Evolutionary conservation across 768 basidiomycete genomes (phyloP).

Genomic region (Tricholomella constricta): DNA sequence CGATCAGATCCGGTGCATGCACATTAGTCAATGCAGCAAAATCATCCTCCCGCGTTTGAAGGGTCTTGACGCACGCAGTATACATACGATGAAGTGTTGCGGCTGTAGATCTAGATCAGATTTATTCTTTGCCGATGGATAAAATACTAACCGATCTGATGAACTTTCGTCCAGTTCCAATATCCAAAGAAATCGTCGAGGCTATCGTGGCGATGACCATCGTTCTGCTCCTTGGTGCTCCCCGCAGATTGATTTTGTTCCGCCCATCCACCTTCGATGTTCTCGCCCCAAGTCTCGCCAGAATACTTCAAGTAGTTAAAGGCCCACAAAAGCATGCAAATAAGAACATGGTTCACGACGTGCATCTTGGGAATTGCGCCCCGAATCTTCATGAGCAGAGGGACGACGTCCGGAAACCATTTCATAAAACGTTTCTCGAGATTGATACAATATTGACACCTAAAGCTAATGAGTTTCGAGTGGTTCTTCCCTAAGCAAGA

Average conservation of each 20-base stretch:
- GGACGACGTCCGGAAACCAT: slow-evolving; percentile 15
- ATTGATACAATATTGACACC: slow-evolving; percentile 27
- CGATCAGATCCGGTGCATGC: neutral
- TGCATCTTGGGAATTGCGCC: slow-evolving; percentile 33
- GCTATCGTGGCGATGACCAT: slow-evolving; percentile 32
- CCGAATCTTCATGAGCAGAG: slow-evolving; percentile 14
- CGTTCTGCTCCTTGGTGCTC: slow-evolving; percentile 31
- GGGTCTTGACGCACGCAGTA: neutral
- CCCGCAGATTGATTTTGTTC: slow-evolving; percentile 28
- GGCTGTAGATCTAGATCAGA: neutral
- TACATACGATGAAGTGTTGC: neutral
- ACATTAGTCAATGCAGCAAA: neutral
- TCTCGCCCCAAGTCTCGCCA: slow-evolving; percentile 28
- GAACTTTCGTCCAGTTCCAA: slow-evolving; percentile 31
- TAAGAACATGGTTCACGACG: slow-evolving; percentile 24
- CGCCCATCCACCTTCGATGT: slow-evolving; percentile 34
- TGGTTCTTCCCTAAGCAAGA: too few relatives aligned
- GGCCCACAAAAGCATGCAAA: slow-evolving; percentile 23
- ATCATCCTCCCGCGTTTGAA: neutral
- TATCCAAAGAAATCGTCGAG: slow-evolving; percentile 24
- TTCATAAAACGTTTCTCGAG: slow-evolving; percentile 17
- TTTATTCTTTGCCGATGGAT: neutral
- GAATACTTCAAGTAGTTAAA: slow-evolving; percentile 27
- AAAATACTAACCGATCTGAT: slow-evolving; percentile 20
- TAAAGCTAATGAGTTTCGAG: too few relatives aligned